Base-by-base conservation (phyloP, 805 yeast species). In the Metschnikowia colocasiae region DNA sequence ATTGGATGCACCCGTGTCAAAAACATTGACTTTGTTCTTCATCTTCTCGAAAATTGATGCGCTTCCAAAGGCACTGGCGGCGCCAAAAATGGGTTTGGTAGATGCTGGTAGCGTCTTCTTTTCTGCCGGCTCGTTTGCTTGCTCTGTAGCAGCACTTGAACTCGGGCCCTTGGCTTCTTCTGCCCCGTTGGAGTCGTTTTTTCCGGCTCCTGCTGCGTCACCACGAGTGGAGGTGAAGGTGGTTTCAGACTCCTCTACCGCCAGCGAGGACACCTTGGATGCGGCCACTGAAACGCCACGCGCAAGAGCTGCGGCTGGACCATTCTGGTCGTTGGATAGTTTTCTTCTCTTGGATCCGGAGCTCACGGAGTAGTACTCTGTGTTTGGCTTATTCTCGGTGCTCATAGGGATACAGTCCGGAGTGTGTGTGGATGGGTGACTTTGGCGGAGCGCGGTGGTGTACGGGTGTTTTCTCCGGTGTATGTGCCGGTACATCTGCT, bases 61-160 rank as follows among this genome's bases (percentile, higher is more conserved):
- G 16, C 63, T 58, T 6, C 74, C 75, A 58, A 73, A 71, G 1
- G 73, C 52, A n/a, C 68, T 64, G 10, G 73, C 59, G 2, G 79
- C 59, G 3, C 76, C 80, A 57, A 71, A 71, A 3, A 65, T 68
- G 1, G 68, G 68, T 31, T 49, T 49, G 37, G 43, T 12, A 7
- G 48, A 50, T 44, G 25, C 23, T 20, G 31, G 40, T 19, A 3
- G 36, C 2, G 15, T 23, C 27, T 15, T 27, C 30, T 29, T 39
- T 3, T 27, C 34, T 5, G 27, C 16, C 19, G n/a, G 30, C 29
- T 25, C 30, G 9, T 10, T 36, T n/a, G 20, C 8, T 23, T 12
- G 9, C 23, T 23, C 20, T 23, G 40, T 23, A 6, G 20, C 20
- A 1, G 9, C 6, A 3, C 8, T n/a, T 19, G 19, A 4, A 19